Evolutionary conservation across 1,284 basidiomycete species (phyloP), one percentile per base, ranked within the genome.

Genomic region (Leccinum insolens): DNA sequence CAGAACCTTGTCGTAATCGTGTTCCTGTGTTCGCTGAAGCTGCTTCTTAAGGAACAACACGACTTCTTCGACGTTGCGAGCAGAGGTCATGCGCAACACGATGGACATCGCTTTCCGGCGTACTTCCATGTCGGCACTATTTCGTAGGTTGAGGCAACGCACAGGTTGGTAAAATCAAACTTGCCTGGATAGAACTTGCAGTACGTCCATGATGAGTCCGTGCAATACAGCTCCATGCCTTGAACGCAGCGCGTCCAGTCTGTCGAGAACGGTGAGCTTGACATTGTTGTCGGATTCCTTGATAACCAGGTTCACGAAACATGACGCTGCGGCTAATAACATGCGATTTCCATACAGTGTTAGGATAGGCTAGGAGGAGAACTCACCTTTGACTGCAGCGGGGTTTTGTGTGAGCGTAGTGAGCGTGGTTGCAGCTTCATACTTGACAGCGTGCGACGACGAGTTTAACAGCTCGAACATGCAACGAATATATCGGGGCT

Each of bases 281-380:
- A 99, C 97, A 75, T 99, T 99, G 84, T 99, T 99, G 84, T 99
- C 97, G 2, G 95, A 95, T 82, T 98, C 96, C 82, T 96, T 97
- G 77, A 94, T 86, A 67, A 96, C 91, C 66, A 99, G 89, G 74
- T 91, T 94, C 75, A 98, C 95, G 72, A 98, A 91, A 67, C 90
- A 94, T 12, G 91, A 89, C 1, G 95, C 96, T 61, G 97, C 92
- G 70, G 98, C 96, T 95, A 71, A 64, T 58, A 49, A n/a, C 8
- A 46, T 34, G 12, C 60, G 34, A 59, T 55, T 65, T 39, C 14
- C 22, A 70, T 49, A 11, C 15, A 34, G 52, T 5, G 7, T 22
- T 17, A 57, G 46, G 20, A 2, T 66, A 39, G 20, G 31, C 11
- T 14, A 65, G 49, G 62, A 25, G 20, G 22, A 61, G 8, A 61